Evolutionary conservation across 2,329 filamentous ascomycete species (phyloP).

Genomic region (Diaporthe citri): DNA sequence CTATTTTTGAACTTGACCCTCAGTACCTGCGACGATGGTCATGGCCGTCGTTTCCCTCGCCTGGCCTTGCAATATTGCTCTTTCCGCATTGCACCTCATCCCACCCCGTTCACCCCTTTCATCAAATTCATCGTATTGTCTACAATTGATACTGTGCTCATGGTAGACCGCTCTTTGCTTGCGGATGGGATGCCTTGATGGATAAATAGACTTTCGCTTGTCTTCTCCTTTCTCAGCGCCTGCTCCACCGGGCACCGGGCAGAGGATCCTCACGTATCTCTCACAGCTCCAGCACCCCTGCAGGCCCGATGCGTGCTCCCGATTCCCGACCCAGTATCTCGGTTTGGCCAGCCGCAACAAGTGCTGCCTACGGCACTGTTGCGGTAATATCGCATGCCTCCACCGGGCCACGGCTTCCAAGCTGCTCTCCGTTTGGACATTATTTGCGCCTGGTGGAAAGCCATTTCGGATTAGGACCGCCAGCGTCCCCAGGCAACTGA

Average conservation of each 20-base stretch:
- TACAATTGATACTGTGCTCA: neutral
- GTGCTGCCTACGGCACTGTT: neutral
- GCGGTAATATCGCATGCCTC: neutral
- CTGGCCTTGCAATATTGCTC: neutral
- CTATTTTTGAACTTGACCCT: conserved; percentile 15
- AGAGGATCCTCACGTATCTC: conserved; percentile 8
- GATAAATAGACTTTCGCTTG: conserved; percentile 26
- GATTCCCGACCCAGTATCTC: conserved; percentile 29
- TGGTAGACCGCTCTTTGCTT: conserved; percentile 14
- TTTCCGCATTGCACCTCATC: neutral
- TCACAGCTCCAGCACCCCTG: neutral
- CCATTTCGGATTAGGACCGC: neutral
- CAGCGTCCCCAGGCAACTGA: neutral
- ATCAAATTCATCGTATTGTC: neutral
- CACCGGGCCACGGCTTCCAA: neutral
- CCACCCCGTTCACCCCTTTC: neutral
- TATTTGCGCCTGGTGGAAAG: neutral
- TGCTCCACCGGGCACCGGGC: neutral
- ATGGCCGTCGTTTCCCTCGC: neutral
- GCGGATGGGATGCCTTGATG: conserved; percentile 1
- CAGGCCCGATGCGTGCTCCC: neutral
- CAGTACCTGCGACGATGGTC: neutral
- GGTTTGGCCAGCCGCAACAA: conserved; percentile 13
- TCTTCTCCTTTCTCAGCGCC: conserved; percentile 19
- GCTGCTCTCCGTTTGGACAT: neutral